Conservation (phyloP, 805 yeast genomes). For the Wickerhamomyces tratensis region DNA sequence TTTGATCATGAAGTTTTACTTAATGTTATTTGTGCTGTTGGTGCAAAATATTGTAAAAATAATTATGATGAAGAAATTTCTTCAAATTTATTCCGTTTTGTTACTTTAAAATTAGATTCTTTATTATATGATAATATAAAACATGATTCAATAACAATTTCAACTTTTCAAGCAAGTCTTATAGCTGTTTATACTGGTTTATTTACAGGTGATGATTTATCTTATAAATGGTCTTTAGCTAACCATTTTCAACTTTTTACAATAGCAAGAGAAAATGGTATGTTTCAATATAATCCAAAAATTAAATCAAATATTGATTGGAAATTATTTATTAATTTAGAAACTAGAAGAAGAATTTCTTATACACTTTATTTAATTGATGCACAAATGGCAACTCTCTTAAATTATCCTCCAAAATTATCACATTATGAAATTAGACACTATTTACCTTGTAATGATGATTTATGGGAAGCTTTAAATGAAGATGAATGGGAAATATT, state of each 20-base stretch:
- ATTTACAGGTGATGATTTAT: background rate
- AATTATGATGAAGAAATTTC: background rate
- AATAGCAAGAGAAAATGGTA: background rate
- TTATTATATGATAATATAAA: too few relatives aligned
- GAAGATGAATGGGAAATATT: background rate
- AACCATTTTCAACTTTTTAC: background rate
- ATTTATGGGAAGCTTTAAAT: background rate
- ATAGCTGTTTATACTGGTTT: background rate
- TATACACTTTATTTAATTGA: background rate
- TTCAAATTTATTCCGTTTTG: background rate
- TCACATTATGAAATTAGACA: conserved; percentile 1
- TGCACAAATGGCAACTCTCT: background rate
- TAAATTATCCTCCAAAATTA: conserved; percentile 1
- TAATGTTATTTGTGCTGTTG: background rate
- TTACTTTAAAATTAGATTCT: background rate
- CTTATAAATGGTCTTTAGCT: background rate
- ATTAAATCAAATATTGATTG: background rate
- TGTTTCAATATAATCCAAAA: background rate
- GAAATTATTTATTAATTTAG: background rate
- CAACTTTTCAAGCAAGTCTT: background rate
- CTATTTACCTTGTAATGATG: background rate
- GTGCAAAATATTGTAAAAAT: background rate
- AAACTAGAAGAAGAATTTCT: background rate
- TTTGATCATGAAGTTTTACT: too few relatives aligned
- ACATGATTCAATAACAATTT: background rate